These are phyloP conservation scores for Xylariaceae sp. DNA, from an alignment of 2,329 filamentous ascomycete species.

Conservation along the genomic window DNA sequence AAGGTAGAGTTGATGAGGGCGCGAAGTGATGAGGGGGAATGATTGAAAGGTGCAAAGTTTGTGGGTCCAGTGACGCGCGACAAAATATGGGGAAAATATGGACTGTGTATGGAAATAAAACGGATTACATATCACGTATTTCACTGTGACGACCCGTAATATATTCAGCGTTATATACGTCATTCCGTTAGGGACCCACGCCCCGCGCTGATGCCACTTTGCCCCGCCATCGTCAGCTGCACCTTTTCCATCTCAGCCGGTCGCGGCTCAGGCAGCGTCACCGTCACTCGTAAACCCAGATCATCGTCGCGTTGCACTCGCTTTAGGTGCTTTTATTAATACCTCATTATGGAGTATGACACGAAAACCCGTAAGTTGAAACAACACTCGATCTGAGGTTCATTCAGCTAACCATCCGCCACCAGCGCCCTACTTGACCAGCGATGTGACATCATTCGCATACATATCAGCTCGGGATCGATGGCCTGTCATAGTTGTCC, in stretches of 20 bases:
- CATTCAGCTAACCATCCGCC: background rate
- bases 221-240: background rate
- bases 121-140: no score
- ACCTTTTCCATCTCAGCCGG: background rate
- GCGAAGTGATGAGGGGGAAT: no score
- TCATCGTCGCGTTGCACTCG: background rate
- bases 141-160: no score
- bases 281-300: no score
- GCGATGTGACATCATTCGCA: constrained; percentile 80
- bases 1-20: no score
- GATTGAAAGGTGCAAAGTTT: no score
- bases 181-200: background rate
- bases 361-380: constrained; percentile 60
- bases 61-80: no score
- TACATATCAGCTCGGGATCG: constrained; percentile 76
- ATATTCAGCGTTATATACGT: background rate
- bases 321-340: background rate
- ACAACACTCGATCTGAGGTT: background rate
- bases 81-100: no score
- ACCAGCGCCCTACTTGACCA: constrained; percentile 69
- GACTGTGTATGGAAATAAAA: no score
- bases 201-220: background rate
- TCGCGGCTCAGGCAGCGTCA: background rate
- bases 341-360: constrained; percentile 16
- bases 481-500: constrained; percentile 89